phyloP scores from a whole-genome alignment of 345 rosid species.

The Eucalyptus erythrocorys region DNA sequence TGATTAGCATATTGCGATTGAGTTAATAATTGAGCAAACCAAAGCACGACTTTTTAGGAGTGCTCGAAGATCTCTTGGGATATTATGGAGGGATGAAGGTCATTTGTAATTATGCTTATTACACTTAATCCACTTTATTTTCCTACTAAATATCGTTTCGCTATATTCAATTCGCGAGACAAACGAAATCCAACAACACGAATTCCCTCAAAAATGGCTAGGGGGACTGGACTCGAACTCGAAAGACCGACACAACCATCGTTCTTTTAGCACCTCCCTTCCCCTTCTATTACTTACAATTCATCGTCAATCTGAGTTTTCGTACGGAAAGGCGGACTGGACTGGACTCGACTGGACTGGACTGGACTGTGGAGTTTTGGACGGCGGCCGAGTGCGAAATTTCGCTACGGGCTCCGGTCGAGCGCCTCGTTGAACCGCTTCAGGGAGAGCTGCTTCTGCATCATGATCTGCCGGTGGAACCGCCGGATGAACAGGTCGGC shows the following conservation, averaged over 20 bases:
- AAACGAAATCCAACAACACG: neutral
- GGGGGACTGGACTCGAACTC: neutral
- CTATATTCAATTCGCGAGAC: neutral
- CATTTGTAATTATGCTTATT: neutral
- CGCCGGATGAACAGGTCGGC: constrained; percentile 71
- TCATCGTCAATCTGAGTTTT: neutral
- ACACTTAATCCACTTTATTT: neutral
- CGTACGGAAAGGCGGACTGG: neutral
- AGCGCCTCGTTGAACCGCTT: constrained; percentile 20
- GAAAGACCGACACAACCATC: neutral
- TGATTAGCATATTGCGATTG: neutral
- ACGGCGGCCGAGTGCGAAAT: neutral
- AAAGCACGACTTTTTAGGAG: neutral
- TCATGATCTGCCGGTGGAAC: constrained; percentile 57
- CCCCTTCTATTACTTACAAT: neutral
- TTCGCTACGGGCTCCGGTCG: neutral
- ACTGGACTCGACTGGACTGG: neutral
- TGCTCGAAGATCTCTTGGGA: neutral
- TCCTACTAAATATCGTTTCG: neutral
- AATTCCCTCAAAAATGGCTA: neutral
- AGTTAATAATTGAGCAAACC: neutral
- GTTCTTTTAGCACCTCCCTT: neutral
- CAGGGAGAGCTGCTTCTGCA: constrained; percentile 68
- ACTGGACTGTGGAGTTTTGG: neutral
- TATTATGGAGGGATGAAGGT: too few relatives aligned